Conservation (phyloP, 78 protist genomes). For the Tieghemostelium lacteum region DNA sequence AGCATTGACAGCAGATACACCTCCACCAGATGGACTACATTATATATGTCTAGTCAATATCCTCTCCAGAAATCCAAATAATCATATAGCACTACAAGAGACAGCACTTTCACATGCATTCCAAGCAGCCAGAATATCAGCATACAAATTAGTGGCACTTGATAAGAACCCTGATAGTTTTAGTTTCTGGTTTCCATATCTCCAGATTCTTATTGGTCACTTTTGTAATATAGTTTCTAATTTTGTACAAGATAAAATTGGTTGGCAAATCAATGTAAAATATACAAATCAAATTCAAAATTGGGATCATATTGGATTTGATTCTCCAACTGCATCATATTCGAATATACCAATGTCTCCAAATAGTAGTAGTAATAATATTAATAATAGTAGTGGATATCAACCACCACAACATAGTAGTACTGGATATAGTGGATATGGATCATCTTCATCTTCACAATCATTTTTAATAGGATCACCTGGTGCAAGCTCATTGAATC, state of each 20-base stretch:
- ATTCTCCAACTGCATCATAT: background rate
- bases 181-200: slow-evolving; percentile 53
- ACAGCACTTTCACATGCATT: background rate
- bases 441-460: slow-evolving; percentile 10
- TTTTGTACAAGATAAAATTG: slow-evolving; percentile 10
- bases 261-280: background rate
- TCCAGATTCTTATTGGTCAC: slow-evolving; percentile 34
- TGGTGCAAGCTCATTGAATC: too few relatives aligned
- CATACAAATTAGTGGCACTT: slow-evolving; percentile 6
- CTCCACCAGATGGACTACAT: slow-evolving; percentile 59
- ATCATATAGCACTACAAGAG: slow-evolving; percentile 1
- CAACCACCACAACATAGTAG: too few relatives aligned
- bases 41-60: slow-evolving; percentile 32
- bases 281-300: background rate
- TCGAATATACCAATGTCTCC: background rate
- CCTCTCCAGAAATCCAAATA: slow-evolving; percentile 11
- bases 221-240: slow-evolving; percentile 51
- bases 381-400: slow-evolving; percentile 16
- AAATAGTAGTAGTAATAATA: background rate
- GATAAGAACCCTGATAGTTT: background rate
- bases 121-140: slow-evolving; percentile 24
- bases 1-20: slow-evolving; percentile 48
- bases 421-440: slow-evolving; percentile 10
- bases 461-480: too few relatives aligned
- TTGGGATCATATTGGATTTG: background rate